A percentile compares a stretch with the other conserved stretches of the same genome.
These are phyloP conservation scores for Diatrype stigma DNA, from an alignment of 2,329 filamentous ascomycete genomes.

Conservation along the genomic window DNA sequence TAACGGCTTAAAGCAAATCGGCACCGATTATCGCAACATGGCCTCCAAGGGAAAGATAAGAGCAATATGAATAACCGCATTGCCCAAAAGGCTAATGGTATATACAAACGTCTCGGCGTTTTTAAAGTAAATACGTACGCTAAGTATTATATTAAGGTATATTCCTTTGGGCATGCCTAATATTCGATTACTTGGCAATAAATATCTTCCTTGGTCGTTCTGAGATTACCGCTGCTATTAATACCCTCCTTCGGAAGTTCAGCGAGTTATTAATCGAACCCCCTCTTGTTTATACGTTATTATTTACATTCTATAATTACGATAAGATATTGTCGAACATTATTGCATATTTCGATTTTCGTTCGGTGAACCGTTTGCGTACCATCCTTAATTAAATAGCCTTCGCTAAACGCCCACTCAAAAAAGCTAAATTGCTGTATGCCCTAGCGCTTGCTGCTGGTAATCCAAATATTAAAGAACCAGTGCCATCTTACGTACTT, in stretches of 20 bases:
- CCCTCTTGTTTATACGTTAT: not conserved
- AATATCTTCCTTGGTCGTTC: constrained; percentile 26
- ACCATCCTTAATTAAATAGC: constrained; percentile 33
- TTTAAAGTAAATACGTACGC: not conserved
- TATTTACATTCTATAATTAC: constrained; percentile 20
- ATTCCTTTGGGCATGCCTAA: constrained; percentile 33
- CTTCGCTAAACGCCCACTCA: constrained; percentile 30
- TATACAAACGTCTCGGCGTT: not conserved
- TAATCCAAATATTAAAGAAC: not conserved
- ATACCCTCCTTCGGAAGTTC: constrained; percentile 19
- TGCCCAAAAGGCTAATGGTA: constrained; percentile 22
- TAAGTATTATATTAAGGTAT: constrained; percentile 26
- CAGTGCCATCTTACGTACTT: constrained; percentile 21
- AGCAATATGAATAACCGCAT: constrained; percentile 11
- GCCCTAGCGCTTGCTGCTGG: constrained; percentile 25
- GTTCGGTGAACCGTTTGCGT: constrained; percentile 24
- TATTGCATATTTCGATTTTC: constrained; percentile 16
- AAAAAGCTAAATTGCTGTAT: constrained; percentile 28
- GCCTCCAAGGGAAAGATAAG: constrained; percentile 6
- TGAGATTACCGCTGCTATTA: constrained; percentile 20
- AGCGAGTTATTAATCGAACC: constrained; percentile 18
- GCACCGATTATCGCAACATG: constrained; percentile 9
- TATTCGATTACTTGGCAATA: constrained; percentile 27
- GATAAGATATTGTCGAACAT: constrained; percentile 24
- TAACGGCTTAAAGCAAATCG: not conserved